Conservation (phyloP, 257 asterid species). For the Ballota nigra region DNA sequence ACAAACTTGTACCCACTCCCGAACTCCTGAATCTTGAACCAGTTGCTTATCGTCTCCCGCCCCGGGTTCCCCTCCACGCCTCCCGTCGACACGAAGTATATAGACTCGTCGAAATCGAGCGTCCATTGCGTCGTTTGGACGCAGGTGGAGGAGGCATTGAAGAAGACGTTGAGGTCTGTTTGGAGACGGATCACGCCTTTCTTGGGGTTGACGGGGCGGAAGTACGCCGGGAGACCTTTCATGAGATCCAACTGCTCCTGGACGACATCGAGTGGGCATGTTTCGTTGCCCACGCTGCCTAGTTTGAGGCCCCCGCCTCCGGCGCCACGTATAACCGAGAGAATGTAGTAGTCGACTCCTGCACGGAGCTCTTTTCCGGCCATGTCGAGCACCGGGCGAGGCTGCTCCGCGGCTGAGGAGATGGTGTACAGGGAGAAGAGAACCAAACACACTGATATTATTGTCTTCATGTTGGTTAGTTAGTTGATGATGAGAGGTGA, state of each 20-base stretch:
- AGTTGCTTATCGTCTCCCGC: slow-evolving; percentile 36
- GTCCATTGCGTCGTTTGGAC: slow-evolving; percentile 42
- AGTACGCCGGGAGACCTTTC: slow-evolving; percentile 44
- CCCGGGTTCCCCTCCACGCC: slow-evolving; percentile 58
- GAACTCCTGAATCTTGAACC: slow-evolving; percentile 52
- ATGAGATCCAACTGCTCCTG: slow-evolving; percentile 33
- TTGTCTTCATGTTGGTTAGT: slow-evolving; percentile 21
- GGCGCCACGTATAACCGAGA: slow-evolving; percentile 43
- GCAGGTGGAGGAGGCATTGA: slow-evolving; percentile 35
- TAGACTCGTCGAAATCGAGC: slow-evolving; percentile 30
- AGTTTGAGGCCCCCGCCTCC: slow-evolving; percentile 56
- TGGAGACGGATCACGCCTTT: slow-evolving; percentile 34
- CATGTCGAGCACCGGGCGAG: slow-evolving; percentile 42
- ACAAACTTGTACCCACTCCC: slow-evolving; percentile 42
- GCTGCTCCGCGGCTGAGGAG: slow-evolving; percentile 21
- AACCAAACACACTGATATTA: neutral
- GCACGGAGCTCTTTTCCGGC: slow-evolving; percentile 27
- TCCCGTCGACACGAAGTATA: slow-evolving; percentile 32
- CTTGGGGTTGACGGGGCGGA: slow-evolving; percentile 39
- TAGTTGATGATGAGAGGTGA: neutral
- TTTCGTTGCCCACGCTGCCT: slow-evolving; percentile 17
- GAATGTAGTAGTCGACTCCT: slow-evolving; percentile 38
- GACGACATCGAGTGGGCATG: slow-evolving; percentile 46
- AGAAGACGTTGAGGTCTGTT: slow-evolving; percentile 45
- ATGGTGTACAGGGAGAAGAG: slow-evolving; percentile 21